phyloP scores from a whole-genome alignment of 768 basidiomycete genomes.

The Panaeolus cyanescens region DNA sequence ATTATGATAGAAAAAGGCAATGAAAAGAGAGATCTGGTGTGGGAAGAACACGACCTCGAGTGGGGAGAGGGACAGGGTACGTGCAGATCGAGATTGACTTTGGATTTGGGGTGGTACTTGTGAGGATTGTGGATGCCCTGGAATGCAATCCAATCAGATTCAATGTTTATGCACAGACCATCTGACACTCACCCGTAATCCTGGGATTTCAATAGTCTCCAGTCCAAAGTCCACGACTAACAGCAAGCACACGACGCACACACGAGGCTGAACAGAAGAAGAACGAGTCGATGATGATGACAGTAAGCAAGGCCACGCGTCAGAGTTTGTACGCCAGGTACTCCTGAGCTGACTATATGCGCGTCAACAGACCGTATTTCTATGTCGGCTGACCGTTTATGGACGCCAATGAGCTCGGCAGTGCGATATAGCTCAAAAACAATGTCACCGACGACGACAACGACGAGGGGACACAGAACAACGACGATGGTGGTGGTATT shows the following conservation, averaged over 20 bases:
- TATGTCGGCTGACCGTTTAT: too few relatives aligned
- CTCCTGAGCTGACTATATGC: conserved; percentile 4
- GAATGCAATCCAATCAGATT: background rate
- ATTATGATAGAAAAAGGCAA: background rate
- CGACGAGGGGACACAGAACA: background rate
- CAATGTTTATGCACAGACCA: background rate
- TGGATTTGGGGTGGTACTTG: too few relatives aligned
- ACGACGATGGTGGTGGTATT: background rate
- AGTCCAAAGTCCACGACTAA: background rate
- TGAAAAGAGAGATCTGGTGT: background rate
- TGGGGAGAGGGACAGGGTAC: too few relatives aligned
- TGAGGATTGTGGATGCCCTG: too few relatives aligned
- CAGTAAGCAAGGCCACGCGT: background rate
- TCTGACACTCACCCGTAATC: background rate
- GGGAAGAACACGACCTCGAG: too few relatives aligned
- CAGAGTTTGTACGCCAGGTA: conserved; percentile 1
- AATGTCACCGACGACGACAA: background rate
- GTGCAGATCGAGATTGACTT: background rate
- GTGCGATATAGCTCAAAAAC: too few relatives aligned
- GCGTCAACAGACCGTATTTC: background rate
- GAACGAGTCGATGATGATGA: background rate
- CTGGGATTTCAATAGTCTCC: background rate
- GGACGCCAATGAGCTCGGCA: too few relatives aligned
- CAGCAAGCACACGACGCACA: background rate
- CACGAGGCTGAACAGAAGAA: background rate